A percentile compares a stretch with the other conserved stretches of the same genome.
Evolutionary conservation across 345 rosid genomes (phyloP).

Genomic region (Cardamine resedifolia): DNA sequence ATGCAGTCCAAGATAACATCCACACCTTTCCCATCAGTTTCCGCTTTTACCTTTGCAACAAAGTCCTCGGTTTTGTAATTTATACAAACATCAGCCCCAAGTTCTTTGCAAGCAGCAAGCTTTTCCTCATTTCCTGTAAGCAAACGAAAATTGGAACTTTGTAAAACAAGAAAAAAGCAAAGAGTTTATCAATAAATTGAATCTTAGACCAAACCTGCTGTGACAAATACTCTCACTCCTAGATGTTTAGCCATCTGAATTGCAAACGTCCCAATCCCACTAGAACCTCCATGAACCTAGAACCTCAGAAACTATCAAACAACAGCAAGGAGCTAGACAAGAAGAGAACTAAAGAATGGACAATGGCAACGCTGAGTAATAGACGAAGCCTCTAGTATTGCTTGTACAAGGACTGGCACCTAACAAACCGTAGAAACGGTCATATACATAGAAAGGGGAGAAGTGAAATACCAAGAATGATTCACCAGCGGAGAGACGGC

Average conservation of each 20-base stretch:
- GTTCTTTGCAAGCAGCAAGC: constrained; percentile 76
- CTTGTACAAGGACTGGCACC: neutral
- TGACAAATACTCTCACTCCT: constrained; percentile 71
- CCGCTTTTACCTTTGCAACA: constrained; percentile 73
- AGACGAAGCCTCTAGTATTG: neutral
- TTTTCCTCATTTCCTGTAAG: constrained; percentile 72
- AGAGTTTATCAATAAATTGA: neutral
- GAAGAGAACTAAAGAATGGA: neutral
- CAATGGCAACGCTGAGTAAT: neutral
- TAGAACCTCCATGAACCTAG: constrained; percentile 93
- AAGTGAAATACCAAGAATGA: constrained; percentile 54
- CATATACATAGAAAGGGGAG: neutral
- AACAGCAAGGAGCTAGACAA: neutral
- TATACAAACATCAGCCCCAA: constrained; percentile 87
- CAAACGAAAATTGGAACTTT: constrained; percentile 7
- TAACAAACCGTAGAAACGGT: neutral
- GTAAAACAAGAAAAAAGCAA: neutral
- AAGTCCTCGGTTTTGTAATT: constrained; percentile 93
- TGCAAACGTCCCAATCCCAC: constrained; percentile 91
- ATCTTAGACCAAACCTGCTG: constrained; percentile 65
- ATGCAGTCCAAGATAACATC: constrained; percentile 82
- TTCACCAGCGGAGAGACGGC: constrained; percentile 62
- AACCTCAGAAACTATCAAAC: constrained; percentile 22
- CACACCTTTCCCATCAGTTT: constrained; percentile 89
- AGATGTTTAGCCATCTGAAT: constrained; percentile 75